Evolutionary conservation across 441 rosid genomes (phyloP).

Genomic region (Sinapis alba): DNA sequence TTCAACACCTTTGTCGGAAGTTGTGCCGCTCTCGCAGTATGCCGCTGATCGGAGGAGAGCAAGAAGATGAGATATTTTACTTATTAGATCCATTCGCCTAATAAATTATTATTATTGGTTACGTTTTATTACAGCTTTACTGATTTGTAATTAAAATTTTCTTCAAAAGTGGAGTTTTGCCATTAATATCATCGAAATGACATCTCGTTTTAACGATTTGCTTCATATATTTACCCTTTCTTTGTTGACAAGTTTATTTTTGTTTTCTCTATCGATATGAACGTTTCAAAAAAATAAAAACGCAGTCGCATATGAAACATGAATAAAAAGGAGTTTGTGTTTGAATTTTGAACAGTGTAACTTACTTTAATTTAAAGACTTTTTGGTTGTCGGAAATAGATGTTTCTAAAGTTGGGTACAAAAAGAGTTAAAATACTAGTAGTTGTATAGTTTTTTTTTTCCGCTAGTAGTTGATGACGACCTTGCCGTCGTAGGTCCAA

Average conservation of each 20-base stretch:
- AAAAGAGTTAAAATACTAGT: conserved; percentile 1
- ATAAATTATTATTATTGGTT: conserved; percentile 15
- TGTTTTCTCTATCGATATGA: background rate
- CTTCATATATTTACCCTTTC: background rate
- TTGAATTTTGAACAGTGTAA: background rate
- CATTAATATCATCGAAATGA: conserved; percentile 35
- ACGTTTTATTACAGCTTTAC: conserved; percentile 28
- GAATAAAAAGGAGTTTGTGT: conserved; percentile 7
- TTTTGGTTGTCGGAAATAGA: conserved; percentile 31
- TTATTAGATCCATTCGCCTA: conserved; percentile 28
- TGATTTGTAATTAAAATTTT: conserved; percentile 32
- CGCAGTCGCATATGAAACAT: conserved; percentile 5
- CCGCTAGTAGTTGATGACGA: conserved; percentile 5
- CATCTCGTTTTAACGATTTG: conserved; percentile 4
- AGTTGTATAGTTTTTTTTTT: background rate
- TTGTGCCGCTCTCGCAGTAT: conserved; percentile 88
- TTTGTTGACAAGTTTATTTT: background rate
- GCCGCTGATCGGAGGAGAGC: conserved; percentile 75
- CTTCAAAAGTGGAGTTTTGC: conserved; percentile 10
- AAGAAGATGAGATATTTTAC: conserved; percentile 42
- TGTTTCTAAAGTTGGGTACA: conserved; percentile 35
- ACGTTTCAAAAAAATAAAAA: conserved; percentile 14
- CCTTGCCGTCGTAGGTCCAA: conserved; percentile 2
- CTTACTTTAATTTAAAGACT: background rate
- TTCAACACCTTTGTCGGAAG: conserved; percentile 90